A percentile compares a stretch with the other conserved stretches of the same genome.
Evolutionary conservation across 768 basidiomycete species (phyloP).

Genomic region (Paxillus involutus): DNA sequence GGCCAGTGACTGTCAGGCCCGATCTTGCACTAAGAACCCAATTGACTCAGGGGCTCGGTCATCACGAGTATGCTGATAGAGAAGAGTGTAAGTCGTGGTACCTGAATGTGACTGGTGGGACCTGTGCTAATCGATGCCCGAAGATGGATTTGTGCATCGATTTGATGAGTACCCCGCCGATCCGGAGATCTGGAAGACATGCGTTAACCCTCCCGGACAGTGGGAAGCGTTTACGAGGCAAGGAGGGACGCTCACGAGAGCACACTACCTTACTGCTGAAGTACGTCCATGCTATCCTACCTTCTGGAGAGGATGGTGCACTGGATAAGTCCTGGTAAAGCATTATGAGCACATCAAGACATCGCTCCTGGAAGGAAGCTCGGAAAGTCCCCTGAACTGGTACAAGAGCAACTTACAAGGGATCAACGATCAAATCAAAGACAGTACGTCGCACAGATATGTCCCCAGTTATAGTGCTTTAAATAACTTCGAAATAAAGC

Average conservation of each 20-base stretch:
- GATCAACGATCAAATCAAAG: conserved; percentile 27
- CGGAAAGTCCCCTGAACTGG: conserved; percentile 37
- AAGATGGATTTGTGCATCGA: conserved; percentile 42
- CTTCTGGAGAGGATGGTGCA: not conserved
- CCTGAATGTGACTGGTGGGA: not conserved
- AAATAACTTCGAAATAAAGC: not conserved
- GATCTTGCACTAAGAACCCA: not conserved
- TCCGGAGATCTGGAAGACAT: conserved; percentile 34
- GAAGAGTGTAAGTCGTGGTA: conserved; percentile 28
- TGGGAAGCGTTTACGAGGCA: conserved; percentile 31
- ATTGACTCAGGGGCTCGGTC: conserved; percentile 33
- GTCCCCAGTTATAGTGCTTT: not conserved
- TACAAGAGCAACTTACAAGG: conserved; percentile 32
- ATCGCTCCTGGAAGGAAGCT: too few species aligned
- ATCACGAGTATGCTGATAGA: conserved; percentile 37
- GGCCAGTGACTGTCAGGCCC: too few species aligned
- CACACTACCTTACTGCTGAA: conserved; percentile 34
- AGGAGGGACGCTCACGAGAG: conserved; percentile 16
- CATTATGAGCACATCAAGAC: conserved; percentile 26
- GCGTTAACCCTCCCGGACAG: conserved; percentile 35
- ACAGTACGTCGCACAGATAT: conserved; percentile 16
- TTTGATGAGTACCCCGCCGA: conserved; percentile 29
- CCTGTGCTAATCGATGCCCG: not conserved
- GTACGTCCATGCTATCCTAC: conserved; percentile 16
- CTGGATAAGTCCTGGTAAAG: conserved; percentile 16